Base-by-base conservation (phyloP, 1,284 basidiomycete genomes). In the Thelephora terrestris region DNA sequence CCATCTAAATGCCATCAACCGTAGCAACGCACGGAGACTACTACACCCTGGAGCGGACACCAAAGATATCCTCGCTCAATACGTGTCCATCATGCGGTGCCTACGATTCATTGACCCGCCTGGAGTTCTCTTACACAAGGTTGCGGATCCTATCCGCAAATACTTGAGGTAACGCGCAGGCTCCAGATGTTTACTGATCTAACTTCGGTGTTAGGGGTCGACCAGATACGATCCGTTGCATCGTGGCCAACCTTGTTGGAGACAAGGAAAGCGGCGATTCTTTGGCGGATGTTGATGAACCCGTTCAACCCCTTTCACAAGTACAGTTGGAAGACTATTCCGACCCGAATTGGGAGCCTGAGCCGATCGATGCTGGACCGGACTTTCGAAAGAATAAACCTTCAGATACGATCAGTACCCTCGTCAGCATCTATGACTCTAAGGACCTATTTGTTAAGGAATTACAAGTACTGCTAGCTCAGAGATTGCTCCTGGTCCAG, bases 11-110 rank as follows among this genome's bases (percentile, higher is more conserved):
- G 21, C 21, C 35, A 39, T 40, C 42, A 29, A 45, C 20, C 12
- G 4, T 55, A 93, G 91, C 23, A 91, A 91, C 57, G 75, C 78
- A 46, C 87, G 83, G 59, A 86, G 95, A 3, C 75, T 99, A 0
- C 78, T 99, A 12, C 95, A 99, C 61, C 96, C 96, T 0, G 96
- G 94, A 7, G 92, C 93, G 2, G 92, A 94, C 54, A 99, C 96
- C 0, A 88, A 88, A 57, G 81, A 91, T 55, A 94, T 99, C 52
- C 73, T 99, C 18, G 73, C 81, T 2, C 86, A 91, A 73, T 99
- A 99, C 64, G 90, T 98, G n/a, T 83, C 86, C 2, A 93, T 91
- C 1, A 97, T 99, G 59, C 85, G 87, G 53, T 92, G 90, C 58
- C 68, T 99, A 14, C 82, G 94, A 1, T 79, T 94, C 42, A 71